These are phyloP conservation scores for Phytophthora tentaculata DNA, from an alignment of 352 stramenopile genomes.

Conservation along the genomic window DNA sequence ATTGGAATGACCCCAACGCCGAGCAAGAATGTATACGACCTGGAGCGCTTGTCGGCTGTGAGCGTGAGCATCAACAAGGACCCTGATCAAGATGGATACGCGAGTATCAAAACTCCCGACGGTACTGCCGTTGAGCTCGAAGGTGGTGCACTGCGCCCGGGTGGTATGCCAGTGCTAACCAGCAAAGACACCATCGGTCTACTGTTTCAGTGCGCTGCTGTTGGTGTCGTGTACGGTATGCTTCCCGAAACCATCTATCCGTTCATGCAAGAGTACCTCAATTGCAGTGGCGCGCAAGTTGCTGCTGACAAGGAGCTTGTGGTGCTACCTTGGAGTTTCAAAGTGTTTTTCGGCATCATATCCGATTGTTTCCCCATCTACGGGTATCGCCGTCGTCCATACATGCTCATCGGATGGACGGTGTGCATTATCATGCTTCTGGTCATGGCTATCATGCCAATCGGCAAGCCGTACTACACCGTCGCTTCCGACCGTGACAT, in stretches of 20 bases:
- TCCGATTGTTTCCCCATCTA: constrained; percentile 23
- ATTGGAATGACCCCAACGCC: constrained; percentile 8
- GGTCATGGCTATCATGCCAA: constrained; percentile 22
- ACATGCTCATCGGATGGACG: constrained; percentile 29
- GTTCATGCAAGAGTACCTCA: constrained; percentile 24
- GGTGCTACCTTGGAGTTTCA: constrained; percentile 22
- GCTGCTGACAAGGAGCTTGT: constrained; percentile 21
- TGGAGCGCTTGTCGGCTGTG: constrained; percentile 17
- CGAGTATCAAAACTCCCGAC: constrained; percentile 12
- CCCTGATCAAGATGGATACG: constrained; percentile 4
- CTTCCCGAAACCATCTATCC: constrained; percentile 18
- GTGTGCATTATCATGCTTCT: constrained; percentile 28
- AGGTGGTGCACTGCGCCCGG: constrained; percentile 17
- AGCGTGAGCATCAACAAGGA: constrained; percentile 17
- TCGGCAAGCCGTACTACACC: constrained; percentile 21
- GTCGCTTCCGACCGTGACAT: constrained; percentile 23
- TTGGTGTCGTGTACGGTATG: constrained; percentile 20
- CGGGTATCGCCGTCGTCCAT: constrained; percentile 20
- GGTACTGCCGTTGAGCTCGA: constrained; percentile 8
- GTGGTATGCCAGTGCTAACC: constrained; percentile 17
- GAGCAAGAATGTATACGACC: constrained; percentile 12
- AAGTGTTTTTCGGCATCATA: constrained; percentile 30
- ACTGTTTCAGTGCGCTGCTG: constrained; percentile 19
- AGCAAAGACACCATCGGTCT: constrained; percentile 22
- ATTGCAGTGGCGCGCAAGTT: constrained; percentile 23